phyloP scores from a whole-genome alignment of 2,329 filamentous ascomycete genomes.

The Phymatotrichopsis omnivora region DNA sequence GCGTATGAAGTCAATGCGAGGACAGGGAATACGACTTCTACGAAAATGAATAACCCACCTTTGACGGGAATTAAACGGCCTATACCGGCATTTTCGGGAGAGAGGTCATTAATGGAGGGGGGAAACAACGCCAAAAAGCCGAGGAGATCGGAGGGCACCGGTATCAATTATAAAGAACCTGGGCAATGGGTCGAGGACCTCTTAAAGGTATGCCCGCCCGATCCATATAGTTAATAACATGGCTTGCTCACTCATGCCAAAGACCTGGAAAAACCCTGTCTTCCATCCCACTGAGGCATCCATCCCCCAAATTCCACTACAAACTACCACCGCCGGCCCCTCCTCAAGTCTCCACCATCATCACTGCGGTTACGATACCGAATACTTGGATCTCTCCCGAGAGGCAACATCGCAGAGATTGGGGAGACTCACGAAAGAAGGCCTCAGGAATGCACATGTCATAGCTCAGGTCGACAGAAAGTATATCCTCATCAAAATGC shows the following conservation, averaged over 20 bases:
- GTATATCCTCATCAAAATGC: conserved; percentile 65
- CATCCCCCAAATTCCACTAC: conserved; percentile 36
- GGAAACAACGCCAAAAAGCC: conserved; percentile 21
- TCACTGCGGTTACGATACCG: not conserved
- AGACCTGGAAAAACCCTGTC: conserved; percentile 64
- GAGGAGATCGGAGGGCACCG: conserved; percentile 1
- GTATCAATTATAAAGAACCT: conserved; percentile 3
- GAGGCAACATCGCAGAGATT: conserved; percentile 13
- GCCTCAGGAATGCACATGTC: conserved; percentile 51
- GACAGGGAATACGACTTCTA: conserved; percentile 42
- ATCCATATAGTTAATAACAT: conserved; percentile 17
- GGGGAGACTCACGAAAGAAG: conserved; percentile 48
- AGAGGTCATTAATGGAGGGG: conserved; percentile 31
- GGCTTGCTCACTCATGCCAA: conserved; percentile 55
- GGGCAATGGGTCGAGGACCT: conserved; percentile 18
- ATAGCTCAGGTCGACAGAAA: conserved; percentile 82
- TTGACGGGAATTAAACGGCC: conserved; percentile 1
- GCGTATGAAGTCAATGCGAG: conserved; percentile 44
- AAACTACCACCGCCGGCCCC: not conserved
- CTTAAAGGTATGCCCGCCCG: conserved; percentile 7
- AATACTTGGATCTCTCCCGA: not conserved
- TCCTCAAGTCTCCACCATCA: conserved; percentile 6
- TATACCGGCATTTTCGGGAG: conserved; percentile 22
- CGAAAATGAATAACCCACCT: conserved; percentile 30
- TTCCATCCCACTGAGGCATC: conserved; percentile 47